Percentiles rank a stretch among this genome's conserved stretches.
These are phyloP conservation scores for Capsella bursapastoris DNA, from an alignment of 345 rosid species.

Conservation along the genomic window DNA sequence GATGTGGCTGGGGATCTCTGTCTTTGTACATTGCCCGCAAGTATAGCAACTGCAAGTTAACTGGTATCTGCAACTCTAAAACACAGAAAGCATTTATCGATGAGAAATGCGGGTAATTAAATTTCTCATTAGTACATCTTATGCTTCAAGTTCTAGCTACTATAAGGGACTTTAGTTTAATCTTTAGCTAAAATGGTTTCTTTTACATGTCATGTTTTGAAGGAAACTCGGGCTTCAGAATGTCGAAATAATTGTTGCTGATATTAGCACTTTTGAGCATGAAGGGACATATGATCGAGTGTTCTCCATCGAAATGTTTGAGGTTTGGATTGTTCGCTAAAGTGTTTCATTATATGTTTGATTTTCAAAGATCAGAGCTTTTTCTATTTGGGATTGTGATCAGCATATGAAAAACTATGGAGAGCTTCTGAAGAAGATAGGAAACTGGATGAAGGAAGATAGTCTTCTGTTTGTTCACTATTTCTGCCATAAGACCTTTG, in stretches of 20 bases:
- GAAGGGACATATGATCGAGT: conserved; percentile 70
- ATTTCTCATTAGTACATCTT: not conserved
- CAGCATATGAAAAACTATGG: conserved; percentile 91
- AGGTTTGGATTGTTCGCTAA: conserved; percentile 49
- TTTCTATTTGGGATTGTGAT: not conserved
- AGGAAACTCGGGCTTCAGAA: conserved; percentile 69
- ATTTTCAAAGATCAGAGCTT: not conserved
- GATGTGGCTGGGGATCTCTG: conserved; percentile 96
- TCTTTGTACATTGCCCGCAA: conserved; percentile 71
- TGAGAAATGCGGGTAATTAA: conserved; percentile 64
- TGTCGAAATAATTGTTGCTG: conserved; percentile 79
- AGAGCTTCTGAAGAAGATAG: conserved; percentile 76
- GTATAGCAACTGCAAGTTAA: conserved; percentile 66
- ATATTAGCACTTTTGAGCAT: conserved; percentile 80
- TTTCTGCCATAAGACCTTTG: conserved; percentile 88
- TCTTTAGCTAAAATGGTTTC: not conserved
- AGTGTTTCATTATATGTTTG: conserved; percentile 4
- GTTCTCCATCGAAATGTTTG: conserved; percentile 87
- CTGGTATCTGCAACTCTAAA: conserved; percentile 83
- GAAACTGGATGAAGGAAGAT: conserved; percentile 85
- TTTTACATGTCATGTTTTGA: conserved; percentile 18
- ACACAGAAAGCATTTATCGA: conserved; percentile 74
- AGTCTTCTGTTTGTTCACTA: conserved; percentile 76
- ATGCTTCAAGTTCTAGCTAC: not conserved
- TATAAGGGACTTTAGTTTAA: not conserved